Base-by-base conservation (phyloP, 441 rosid species). In the Jatropha multifida region DNA sequence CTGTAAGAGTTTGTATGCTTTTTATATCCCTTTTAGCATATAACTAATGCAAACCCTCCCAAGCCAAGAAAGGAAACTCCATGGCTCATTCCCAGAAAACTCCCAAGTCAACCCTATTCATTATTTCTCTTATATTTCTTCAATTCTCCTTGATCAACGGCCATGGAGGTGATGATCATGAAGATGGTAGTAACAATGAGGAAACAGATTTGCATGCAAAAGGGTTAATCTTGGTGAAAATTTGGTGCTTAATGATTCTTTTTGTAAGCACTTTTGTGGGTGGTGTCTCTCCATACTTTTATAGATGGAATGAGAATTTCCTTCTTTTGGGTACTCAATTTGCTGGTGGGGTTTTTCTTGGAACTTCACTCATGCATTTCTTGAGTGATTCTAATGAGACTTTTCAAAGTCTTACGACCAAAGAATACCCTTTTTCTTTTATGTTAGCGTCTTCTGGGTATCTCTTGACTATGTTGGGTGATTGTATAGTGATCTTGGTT, bases 291-390 rank as follows among this genome's bases (percentile, higher is more conserved):
- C 65, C 65, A 27, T 61, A 61, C 11, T 61, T 61, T 15, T 81
- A 85, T 27, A 83, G 84, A 78, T 89, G 97, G 97, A 90, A 88
- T 69, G 88, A 89, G 83, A 91, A 79, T 48, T 87, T 90, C 67
- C 59, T 92, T 73, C 87, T 90, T 38, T 42, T 90, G 67, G 96
- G 97, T 40, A 92, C 96, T 9, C 94, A 92, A 72, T 90, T 90
- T 77, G 94, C 96, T 9, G 97, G 97, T 1, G 94, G 96, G 38
- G 96, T 90, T 69, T 92, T 92, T 58, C 83, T 90, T 1, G 97
- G 91, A 44, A 92, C 97, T 7, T 90, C 94, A 54, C 56, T 89
- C 77, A 90, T 92, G 91, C 96, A 90, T 79, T 92, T 92, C 83
- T 81, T 92, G 84, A 78, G 94, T 4, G 94, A 92, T 69, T 82